phyloP scores from a whole-genome alignment of 768 basidiomycete genomes.

The Serendipita indica region DNA sequence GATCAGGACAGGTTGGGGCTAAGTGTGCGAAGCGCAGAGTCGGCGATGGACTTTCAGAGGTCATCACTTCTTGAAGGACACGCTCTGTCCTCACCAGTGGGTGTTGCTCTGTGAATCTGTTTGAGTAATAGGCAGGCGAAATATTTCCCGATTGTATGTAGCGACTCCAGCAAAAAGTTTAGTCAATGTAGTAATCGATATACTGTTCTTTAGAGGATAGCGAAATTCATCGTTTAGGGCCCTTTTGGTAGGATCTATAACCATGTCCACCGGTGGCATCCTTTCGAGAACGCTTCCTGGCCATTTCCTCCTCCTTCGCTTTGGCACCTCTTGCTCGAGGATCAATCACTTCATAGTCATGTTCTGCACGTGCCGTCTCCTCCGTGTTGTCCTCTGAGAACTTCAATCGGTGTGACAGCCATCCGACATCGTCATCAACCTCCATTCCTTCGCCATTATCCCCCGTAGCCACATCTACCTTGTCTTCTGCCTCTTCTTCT shows the following conservation, averaged over 20 bases:
- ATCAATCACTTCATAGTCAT: conserved; percentile 84
- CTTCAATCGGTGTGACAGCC: conserved; percentile 53
- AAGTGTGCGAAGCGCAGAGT: too few species aligned
- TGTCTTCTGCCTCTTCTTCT: conserved; percentile 1
- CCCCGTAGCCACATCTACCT: not conserved
- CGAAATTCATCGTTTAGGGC: not conserved
- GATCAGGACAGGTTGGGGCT: too few species aligned
- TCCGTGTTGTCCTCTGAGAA: conserved; percentile 71
- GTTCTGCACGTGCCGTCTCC: conserved; percentile 54
- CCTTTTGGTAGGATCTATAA: not conserved
- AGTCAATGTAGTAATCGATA: too few species aligned
- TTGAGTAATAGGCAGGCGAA: too few species aligned
- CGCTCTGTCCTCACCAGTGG: too few species aligned
- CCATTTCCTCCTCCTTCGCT: conserved; percentile 65
- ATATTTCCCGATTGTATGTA: too few species aligned
- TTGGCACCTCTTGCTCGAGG: conserved; percentile 56
- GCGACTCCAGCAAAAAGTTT: too few species aligned
- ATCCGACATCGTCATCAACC: conserved; percentile 62
- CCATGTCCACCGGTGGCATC: not conserved
- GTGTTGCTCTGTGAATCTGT: too few species aligned
- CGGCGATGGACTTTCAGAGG: too few species aligned
- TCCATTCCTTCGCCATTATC: conserved; percentile 38
- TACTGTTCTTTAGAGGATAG: too few species aligned
- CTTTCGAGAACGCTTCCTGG: conserved; percentile 32
- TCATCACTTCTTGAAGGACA: too few species aligned